A percentile compares a stretch with the other conserved stretches of the same genome.
phyloP scores from a whole-genome alignment of 768 basidiomycete genomes.

The Amyloporia xantha region DNA sequence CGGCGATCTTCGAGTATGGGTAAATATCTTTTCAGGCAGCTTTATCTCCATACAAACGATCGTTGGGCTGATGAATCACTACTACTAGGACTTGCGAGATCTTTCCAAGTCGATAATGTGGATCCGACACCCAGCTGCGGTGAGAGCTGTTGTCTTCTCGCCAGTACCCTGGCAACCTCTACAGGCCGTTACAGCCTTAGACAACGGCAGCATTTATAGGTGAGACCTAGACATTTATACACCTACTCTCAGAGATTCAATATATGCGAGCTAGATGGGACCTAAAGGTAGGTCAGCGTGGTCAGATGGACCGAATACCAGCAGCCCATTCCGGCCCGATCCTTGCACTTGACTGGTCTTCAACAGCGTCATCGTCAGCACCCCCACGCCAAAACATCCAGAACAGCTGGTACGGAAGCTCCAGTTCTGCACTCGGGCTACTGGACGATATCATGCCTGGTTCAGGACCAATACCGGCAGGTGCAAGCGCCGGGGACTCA shows the following conservation, averaged over 20 bases:
- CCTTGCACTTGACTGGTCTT: slow-evolving; percentile 69
- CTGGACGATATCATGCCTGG: slow-evolving; percentile 19
- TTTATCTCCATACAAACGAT: not conserved
- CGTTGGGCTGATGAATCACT: not conserved
- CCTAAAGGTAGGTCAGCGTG: slow-evolving; percentile 68
- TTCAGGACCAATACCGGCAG: slow-evolving; percentile 6
- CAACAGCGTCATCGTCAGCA: slow-evolving; percentile 19
- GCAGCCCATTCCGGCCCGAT: slow-evolving; percentile 72
- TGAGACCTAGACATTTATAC: slow-evolving; percentile 11
- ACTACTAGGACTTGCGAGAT: slow-evolving; percentile 56
- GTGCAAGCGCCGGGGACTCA: slow-evolving; percentile 7
- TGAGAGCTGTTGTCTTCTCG: slow-evolving; percentile 67
- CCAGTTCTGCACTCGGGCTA: slow-evolving; percentile 10
- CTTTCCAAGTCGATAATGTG: slow-evolving; percentile 62
- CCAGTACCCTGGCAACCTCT: slow-evolving; percentile 58
- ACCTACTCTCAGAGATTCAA: not conserved
- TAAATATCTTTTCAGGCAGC: no score
- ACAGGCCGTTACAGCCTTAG: slow-evolving; percentile 44
- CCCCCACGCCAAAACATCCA: slow-evolving; percentile 9
- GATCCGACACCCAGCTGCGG: slow-evolving; percentile 62
- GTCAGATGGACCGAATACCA: slow-evolving; percentile 62
- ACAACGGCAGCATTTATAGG: slow-evolving; percentile 45
- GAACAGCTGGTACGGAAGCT: slow-evolving; percentile 18
- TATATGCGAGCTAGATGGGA: slow-evolving; percentile 52
- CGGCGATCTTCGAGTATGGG: slow-evolving; percentile 77